Conservation (phyloP, 495 filamentous ascomycete genomes). For the Tetracladium setigerum region DNA sequence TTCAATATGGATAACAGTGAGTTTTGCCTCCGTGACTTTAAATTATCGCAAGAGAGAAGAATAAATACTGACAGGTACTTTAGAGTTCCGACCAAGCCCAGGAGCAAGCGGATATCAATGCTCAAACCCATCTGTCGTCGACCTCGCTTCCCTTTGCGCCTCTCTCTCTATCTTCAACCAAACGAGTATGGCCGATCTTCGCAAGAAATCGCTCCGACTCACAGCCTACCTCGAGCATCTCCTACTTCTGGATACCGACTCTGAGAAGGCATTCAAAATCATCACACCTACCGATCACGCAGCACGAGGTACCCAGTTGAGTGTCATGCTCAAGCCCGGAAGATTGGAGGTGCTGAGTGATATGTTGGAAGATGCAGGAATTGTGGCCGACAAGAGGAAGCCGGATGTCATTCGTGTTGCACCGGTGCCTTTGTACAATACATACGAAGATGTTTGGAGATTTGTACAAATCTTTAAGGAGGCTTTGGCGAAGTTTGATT, state of each 20-base stretch:
- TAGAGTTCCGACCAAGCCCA: constrained; percentile 62
- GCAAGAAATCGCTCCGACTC: constrained; percentile 65
- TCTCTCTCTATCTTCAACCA: constrained; percentile 71
- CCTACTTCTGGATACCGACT: constrained; percentile 38
- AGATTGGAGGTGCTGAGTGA: constrained; percentile 63
- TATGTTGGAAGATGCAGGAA: constrained; percentile 56
- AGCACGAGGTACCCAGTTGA: constrained; percentile 81
- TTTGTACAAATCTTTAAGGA: constrained; percentile 59
- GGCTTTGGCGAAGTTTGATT: constrained; percentile 32
- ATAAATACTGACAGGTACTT: constrained; percentile 27
- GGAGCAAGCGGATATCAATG: constrained; percentile 67
- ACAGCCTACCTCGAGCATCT: constrained; percentile 77
- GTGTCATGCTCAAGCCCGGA: constrained; percentile 58
- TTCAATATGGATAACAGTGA: constrained; percentile 68
- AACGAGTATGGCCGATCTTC: constrained; percentile 61
- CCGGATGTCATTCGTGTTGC: constrained; percentile 91
- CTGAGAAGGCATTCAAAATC: constrained; percentile 49
- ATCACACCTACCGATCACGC: constrained; percentile 70
- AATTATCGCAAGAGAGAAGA: too few relatives aligned
- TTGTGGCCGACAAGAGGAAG: constrained; percentile 81
- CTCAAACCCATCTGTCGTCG: constrained; percentile 59
- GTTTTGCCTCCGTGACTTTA: too few relatives aligned
- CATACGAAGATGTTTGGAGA: constrained; percentile 68
- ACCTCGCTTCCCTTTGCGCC: constrained; percentile 62
- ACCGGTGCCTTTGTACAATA: constrained; percentile 88